Evolutionary conservation across 768 basidiomycete genomes (phyloP).

Genomic region (Calocera viscosa): DNA sequence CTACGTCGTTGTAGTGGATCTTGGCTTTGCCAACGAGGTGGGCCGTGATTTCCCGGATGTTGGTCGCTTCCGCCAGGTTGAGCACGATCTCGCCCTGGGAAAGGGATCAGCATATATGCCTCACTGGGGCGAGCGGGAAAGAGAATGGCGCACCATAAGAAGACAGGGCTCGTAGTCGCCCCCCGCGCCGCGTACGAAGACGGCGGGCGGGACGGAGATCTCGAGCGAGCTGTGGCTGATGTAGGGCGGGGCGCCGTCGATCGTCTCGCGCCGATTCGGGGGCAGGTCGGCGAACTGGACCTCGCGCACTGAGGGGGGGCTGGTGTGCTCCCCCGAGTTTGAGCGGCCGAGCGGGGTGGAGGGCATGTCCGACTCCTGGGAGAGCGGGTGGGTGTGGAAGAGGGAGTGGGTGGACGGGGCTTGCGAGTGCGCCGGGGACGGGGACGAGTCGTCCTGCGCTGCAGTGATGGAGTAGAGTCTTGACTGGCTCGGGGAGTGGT

Average conservation of each 20-base stretch:
- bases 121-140: slow-evolving; percentile 17
- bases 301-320: background rate
- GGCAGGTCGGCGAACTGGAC: background rate
- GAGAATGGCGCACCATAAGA: background rate
- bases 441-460: background rate
- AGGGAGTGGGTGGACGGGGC: too few species aligned
- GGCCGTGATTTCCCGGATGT: slow-evolving; percentile 6
- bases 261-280: background rate
- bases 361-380: background rate
- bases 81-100: slow-evolving; percentile 2
- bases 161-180: slow-evolving; percentile 4
- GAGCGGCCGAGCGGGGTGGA: background rate
- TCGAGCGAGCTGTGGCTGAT: background rate
- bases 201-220: background rate
- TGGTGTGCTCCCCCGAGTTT: background rate
- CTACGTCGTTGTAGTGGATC: slow-evolving; percentile 13
- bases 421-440: background rate
- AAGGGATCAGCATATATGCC: slow-evolving; percentile 12
- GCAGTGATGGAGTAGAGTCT: background rate
- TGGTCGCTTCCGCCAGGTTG: background rate
- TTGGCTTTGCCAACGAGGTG: slow-evolving; percentile 15
- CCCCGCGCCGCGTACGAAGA: background rate
- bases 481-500: background rate
- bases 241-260: background rate
- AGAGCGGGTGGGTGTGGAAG: background rate